A percentile compares a stretch with the other conserved stretches of the same genome.
Conservation (phyloP, 2,329 filamentous ascomycete species). For the Cladosporium sp. region DNA sequence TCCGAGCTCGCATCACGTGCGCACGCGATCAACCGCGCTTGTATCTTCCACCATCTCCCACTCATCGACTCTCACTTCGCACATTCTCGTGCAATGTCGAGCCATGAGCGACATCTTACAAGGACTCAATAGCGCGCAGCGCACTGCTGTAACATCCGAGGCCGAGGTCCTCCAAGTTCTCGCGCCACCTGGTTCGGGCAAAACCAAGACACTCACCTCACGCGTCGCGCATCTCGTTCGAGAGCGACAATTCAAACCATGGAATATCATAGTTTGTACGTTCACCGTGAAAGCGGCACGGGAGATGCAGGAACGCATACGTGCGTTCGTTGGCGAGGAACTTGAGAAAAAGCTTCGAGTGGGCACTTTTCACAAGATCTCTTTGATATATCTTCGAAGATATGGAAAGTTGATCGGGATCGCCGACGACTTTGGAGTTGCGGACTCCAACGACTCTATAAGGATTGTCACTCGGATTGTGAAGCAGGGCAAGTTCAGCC, state of each 20-base stretch:
- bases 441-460: conserved; percentile 75
- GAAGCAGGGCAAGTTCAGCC: conserved; percentile 58
- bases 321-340: conserved; percentile 72
- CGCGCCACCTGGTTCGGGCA: conserved; percentile 68
- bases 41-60: neutral
- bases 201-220: conserved; percentile 92
- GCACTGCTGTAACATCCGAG: conserved; percentile 59
- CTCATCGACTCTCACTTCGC: neutral
- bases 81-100: neutral
- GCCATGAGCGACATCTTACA: conserved; percentile 53
- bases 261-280: conserved; percentile 89
- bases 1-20: neutral
- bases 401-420: conserved; percentile 85
- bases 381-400: conserved; percentile 73
- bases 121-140: conserved; percentile 62
- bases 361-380: conserved; percentile 93
- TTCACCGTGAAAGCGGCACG: conserved; percentile 93
- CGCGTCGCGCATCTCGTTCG: conserved; percentile 85
- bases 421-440: conserved; percentile 80
- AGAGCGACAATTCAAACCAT: conserved; percentile 66
- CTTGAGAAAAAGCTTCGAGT: conserved; percentile 73
- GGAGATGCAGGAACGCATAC: conserved; percentile 89
- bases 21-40: neutral
- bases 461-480: conserved; percentile 78
- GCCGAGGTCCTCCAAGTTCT: conserved; percentile 59